These are phyloP conservation scores for Avena eriantha DNA, from an alignment of 176 grass and related monocot species.

Conservation along the genomic window DNA sequence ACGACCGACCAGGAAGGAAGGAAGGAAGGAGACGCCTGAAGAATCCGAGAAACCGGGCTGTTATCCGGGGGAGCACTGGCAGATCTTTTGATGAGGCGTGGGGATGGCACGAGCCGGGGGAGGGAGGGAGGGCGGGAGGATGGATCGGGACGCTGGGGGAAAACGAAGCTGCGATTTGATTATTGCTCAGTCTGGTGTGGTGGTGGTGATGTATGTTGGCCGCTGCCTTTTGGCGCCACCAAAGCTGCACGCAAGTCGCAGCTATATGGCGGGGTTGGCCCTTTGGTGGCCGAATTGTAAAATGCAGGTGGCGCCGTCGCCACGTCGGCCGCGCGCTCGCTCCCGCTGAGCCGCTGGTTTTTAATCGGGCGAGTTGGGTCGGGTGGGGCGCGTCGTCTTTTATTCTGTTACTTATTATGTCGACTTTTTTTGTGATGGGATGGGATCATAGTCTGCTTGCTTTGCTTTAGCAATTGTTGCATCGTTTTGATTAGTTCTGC, in stretches of 20 bases:
- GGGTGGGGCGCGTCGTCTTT: background rate
- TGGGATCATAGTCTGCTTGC: too few relatives aligned
- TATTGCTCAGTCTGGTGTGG: background rate
- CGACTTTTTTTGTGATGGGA: too few relatives aligned
- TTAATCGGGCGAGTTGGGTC: background rate
- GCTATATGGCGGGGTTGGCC: background rate
- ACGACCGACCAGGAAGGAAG: background rate
- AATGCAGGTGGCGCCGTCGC: background rate
- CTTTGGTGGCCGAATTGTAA: constrained; percentile 27
- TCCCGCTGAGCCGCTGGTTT: background rate
- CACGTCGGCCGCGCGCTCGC: background rate
- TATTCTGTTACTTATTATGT: too few relatives aligned
- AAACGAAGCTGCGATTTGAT: background rate
- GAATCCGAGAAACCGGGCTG: background rate
- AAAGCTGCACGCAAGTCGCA: constrained; percentile 37
- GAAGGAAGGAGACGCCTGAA: too few relatives aligned
- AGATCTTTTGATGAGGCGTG: constrained; percentile 26
- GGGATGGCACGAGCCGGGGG: constrained; percentile 29
- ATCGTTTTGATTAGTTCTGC: too few relatives aligned
- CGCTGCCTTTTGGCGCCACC: constrained; percentile 28
- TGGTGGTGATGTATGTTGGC: background rate
- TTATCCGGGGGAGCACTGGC: background rate
- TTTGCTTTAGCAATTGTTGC: too few relatives aligned
- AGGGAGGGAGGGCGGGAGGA: background rate
- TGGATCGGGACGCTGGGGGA: constrained; percentile 1